Conservation (phyloP, 2,329 filamentous ascomycete species). For the Fusarium veterinarium region DNA sequence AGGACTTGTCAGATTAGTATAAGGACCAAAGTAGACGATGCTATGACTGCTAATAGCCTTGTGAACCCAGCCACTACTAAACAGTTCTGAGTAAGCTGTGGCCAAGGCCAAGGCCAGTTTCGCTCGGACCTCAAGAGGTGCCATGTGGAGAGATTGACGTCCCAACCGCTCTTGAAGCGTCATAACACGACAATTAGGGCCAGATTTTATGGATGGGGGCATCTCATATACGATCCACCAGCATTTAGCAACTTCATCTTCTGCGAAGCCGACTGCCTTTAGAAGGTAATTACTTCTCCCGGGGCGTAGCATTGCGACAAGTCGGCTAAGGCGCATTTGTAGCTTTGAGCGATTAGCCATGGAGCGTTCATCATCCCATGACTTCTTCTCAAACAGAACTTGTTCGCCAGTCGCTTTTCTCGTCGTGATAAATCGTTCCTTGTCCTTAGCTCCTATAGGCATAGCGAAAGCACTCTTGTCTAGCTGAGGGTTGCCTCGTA, state of each 20-base stretch:
- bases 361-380: not conserved
- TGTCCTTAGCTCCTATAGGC: fast-evolving
- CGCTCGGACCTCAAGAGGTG: not conserved
- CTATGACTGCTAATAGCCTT: not conserved
- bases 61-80: not conserved
- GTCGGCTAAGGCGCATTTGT: fast-evolving
- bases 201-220: fast-evolving
- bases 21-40: not conserved
- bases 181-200: not conserved
- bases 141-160: not conserved
- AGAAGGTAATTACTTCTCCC: not conserved
- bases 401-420: not conserved
- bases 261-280: not conserved
- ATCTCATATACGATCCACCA: not conserved
- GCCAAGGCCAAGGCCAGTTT: not conserved
- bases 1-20: fast-evolving
- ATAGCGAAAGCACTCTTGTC: not conserved
- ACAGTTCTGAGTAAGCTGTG: not conserved
- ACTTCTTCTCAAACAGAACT: not conserved
- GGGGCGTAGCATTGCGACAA: not conserved
- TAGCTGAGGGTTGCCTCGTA: not conserved
- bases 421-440: not conserved
- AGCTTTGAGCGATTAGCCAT: not conserved
- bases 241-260: not conserved
- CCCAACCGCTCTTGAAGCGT: not conserved